These are phyloP conservation scores for Fusarium coffeatum DNA, from an alignment of 2,329 filamentous ascomycete species.

Conservation along the genomic window DNA sequence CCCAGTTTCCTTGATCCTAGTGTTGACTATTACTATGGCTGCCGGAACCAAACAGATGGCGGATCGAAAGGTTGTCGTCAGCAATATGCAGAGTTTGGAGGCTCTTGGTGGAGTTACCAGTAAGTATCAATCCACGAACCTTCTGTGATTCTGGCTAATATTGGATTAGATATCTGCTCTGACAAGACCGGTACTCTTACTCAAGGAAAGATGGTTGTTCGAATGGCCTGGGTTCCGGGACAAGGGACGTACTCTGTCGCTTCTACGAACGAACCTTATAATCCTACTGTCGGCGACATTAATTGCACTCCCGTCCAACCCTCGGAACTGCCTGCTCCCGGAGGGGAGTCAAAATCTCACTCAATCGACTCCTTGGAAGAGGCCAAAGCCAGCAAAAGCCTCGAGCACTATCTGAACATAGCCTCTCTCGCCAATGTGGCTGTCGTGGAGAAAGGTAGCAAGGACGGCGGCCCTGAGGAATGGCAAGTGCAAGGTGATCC, in stretches of 20 bases:
- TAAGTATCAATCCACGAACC: slow-evolving; percentile 37
- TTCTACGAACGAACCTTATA: slow-evolving; percentile 47
- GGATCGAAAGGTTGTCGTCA: slow-evolving; percentile 60
- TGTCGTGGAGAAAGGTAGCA: slow-evolving; percentile 61
- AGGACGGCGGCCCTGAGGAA: slow-evolving; percentile 54
- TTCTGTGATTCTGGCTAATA: background rate
- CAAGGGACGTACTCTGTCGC: slow-evolving; percentile 47
- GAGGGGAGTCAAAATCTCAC: slow-evolving; percentile 45
- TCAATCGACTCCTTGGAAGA: slow-evolving; percentile 46
- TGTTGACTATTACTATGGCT: slow-evolving; percentile 70
- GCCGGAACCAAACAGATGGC: slow-evolving; percentile 64
- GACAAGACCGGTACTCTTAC: slow-evolving; percentile 53
- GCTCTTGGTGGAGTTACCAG: slow-evolving; percentile 64
- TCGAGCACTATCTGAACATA: slow-evolving; percentile 70
- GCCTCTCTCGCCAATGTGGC: slow-evolving; percentile 75
- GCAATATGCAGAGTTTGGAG: slow-evolving; percentile 55
- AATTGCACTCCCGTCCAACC: slow-evolving; percentile 33
- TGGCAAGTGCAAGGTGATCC: slow-evolving; percentile 75
- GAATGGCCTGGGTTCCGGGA: slow-evolving; percentile 49
- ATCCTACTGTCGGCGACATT: slow-evolving; percentile 40
- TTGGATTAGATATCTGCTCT: slow-evolving; percentile 47
- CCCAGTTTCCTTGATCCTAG: slow-evolving; percentile 58
- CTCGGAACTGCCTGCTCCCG: slow-evolving; percentile 30
- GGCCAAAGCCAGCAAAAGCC: slow-evolving; percentile 56
- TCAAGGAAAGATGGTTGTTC: slow-evolving; percentile 49